phyloP scores from a whole-genome alignment of 495 filamentous ascomycete species.

The Lepraria neglecta region DNA sequence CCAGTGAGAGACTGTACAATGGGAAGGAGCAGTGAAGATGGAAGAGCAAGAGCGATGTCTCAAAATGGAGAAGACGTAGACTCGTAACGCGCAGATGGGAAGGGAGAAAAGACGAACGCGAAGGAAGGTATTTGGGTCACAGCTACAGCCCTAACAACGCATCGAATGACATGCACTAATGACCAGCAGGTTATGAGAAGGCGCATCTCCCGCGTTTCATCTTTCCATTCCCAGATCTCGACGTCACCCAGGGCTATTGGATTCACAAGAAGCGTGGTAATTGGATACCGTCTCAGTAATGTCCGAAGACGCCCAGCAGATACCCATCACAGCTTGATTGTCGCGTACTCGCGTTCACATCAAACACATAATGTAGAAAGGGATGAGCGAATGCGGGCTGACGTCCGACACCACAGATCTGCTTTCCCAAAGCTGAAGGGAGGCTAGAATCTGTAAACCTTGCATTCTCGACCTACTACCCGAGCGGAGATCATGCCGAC shows the following conservation, averaged over 20 bases:
- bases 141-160: neutral
- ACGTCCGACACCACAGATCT: neutral
- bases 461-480: neutral
- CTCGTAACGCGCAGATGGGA: neutral
- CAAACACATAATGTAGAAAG: neutral
- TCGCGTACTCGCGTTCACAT: neutral
- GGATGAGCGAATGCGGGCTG: neutral
- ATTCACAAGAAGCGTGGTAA: neutral
- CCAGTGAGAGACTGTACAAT: neutral
- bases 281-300: neutral
- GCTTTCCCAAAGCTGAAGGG: slow-evolving; percentile 4
- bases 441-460: slow-evolving; percentile 5
- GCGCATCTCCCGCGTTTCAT: slow-evolving; percentile 7
- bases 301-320: neutral
- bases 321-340: neutral
- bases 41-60: slow-evolving; percentile 6
- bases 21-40: neutral
- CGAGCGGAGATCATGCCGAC: slow-evolving; percentile 4
- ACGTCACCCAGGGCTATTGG: slow-evolving; percentile 5
- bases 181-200: neutral
- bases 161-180: neutral
- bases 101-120: neutral
- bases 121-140: neutral
- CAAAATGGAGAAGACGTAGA: neutral
- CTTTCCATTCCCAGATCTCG: slow-evolving; percentile 2